Evolutionary conservation across 148 eudicot genomes (phyloP).

Genomic region (Selenicereus undatus): DNA sequence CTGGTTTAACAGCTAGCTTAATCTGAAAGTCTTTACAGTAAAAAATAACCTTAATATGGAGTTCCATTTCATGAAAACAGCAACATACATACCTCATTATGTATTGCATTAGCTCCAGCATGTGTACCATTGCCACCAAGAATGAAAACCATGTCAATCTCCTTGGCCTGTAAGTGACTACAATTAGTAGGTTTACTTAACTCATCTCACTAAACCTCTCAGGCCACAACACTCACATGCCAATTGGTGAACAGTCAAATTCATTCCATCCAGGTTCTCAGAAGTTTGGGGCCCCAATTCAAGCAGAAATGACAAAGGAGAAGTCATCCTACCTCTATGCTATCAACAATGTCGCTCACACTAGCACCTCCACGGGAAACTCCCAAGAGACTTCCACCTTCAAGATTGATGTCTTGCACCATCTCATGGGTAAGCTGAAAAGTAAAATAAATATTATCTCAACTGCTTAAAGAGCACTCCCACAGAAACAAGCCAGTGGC

Average conservation of each 20-base stretch:
- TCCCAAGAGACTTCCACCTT: conserved; percentile 50
- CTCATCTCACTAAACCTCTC: neutral
- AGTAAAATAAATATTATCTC: conserved; percentile 11
- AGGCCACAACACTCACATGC: neutral
- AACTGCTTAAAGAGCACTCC: neutral
- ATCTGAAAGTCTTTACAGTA: neutral
- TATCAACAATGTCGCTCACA: conserved; percentile 42
- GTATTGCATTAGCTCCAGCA: conserved; percentile 49
- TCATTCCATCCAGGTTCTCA: neutral
- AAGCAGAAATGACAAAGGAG: neutral
- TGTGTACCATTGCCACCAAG: conserved; percentile 56
- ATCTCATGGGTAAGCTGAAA: conserved; percentile 43
- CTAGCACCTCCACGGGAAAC: conserved; percentile 55
- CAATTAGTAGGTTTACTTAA: neutral
- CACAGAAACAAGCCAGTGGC: neutral
- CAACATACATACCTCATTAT: conserved; percentile 34
- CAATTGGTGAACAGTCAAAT: neutral
- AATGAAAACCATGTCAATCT: conserved; percentile 47
- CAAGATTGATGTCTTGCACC: conserved; percentile 50
- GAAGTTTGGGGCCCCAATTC: neutral
- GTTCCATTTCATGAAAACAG: neutral
- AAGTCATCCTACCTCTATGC: conserved; percentile 36
- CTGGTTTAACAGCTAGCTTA: neutral
- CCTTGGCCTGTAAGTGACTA: conserved; percentile 36
- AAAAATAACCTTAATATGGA: neutral